These are phyloP conservation scores for Amanita subjunquillea DNA, from an alignment of 768 basidiomycete species.

Conservation along the genomic window DNA sequence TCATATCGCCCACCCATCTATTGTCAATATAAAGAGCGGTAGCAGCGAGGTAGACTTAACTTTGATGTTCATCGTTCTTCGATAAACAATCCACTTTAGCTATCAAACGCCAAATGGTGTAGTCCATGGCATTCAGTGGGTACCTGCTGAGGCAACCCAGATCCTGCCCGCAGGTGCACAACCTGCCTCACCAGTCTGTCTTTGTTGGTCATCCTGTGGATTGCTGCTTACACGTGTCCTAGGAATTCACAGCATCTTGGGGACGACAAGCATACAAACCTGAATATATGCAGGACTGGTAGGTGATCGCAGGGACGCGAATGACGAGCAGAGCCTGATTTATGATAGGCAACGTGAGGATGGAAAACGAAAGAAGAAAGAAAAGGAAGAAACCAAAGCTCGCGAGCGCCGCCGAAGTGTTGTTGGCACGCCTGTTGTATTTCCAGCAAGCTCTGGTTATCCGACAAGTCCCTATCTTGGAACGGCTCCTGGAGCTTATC, in stretches of 20 bases:
- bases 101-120: conserved; percentile 64
- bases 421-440: conserved; percentile 23
- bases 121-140: conserved; percentile 56
- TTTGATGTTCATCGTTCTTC: conserved; percentile 3
- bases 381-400: conserved; percentile 32
- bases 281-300: conserved; percentile 35
- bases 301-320: not conserved
- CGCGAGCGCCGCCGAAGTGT: conserved; percentile 53
- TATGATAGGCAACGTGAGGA: conserved; percentile 34
- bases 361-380: conserved; percentile 34
- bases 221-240: conserved; percentile 1
- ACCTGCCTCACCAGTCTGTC: conserved; percentile 44
- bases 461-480: conserved; percentile 11
- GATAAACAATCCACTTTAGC: conserved; percentile 26
- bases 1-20: conserved; percentile 7
- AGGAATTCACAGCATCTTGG: conserved; percentile 58
- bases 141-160: conserved; percentile 61
- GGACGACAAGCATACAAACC: conserved; percentile 26
- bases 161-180: conserved; percentile 50
- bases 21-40: conserved; percentile 43
- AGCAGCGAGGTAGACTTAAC: conserved; percentile 49
- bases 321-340: not conserved
- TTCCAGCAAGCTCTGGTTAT: conserved; percentile 17
- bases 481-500: conserved; percentile 9
- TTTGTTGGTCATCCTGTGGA: not conserved